phyloP scores from a whole-genome alignment of 768 basidiomycete species.

The Naganishia friedmannii region DNA sequence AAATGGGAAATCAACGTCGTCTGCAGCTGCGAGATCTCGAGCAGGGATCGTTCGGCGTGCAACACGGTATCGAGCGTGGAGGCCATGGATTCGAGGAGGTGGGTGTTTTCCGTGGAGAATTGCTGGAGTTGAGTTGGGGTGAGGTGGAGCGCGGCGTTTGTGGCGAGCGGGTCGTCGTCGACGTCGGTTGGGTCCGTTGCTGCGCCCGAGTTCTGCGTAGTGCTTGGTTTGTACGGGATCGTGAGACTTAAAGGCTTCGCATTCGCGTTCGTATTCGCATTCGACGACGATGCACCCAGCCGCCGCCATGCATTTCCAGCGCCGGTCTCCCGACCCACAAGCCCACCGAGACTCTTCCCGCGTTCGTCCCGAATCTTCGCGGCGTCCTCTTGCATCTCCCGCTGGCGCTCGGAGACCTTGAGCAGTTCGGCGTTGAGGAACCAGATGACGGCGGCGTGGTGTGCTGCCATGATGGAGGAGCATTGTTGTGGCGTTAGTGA shows the following conservation, averaged over 20 bases:
- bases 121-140: constrained; percentile 64
- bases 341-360: constrained; percentile 68
- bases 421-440: constrained; percentile 78
- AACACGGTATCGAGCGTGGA: constrained; percentile 84
- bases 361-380: constrained; percentile 82
- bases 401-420: constrained; percentile 71
- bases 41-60: constrained; percentile 81
- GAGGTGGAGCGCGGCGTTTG: constrained; percentile 19
- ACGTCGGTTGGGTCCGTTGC: constrained; percentile 34
- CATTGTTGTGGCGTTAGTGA: constrained; percentile 13
- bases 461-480: constrained; percentile 74
- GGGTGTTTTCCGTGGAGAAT: constrained; percentile 88
- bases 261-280: too few relatives aligned
- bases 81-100: constrained; percentile 76
- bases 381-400: constrained; percentile 90
- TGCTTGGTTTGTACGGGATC: constrained; percentile 21
- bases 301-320: not conserved
- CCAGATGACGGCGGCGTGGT: constrained; percentile 89
- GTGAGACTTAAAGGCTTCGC: constrained; percentile 13
- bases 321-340: constrained; percentile 52
- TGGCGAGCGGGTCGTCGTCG: constrained; percentile 3
- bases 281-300: not conserved
- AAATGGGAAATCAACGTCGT: constrained; percentile 85
- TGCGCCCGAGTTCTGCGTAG: too few relatives aligned
- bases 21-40: constrained; percentile 91